Evolutionary conservation across 208 protist genomes (phyloP), one percentile per base, ranked within the genome.

Genomic region (Trypanosoma caninum): DNA sequence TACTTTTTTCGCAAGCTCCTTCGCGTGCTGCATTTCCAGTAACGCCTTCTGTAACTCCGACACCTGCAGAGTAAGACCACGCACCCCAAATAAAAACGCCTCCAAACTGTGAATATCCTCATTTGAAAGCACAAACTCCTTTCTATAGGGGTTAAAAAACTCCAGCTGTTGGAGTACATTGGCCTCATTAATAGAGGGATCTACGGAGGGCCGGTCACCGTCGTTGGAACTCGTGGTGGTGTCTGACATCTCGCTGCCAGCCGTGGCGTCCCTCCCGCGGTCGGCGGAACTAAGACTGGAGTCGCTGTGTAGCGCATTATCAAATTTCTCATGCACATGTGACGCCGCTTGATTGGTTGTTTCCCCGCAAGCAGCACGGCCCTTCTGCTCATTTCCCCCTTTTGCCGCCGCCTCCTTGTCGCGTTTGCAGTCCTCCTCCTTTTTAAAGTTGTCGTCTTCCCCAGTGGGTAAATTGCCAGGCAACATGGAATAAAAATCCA

Each of bases 81-180:
- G 74, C 13, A 75, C 84, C 13, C 87, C 87, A 50, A 94, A 94
- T 11, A 94, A 62, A 66, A 91, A 94, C 5, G 87, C 84, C 74
- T 94, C 84, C n/a, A 94, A 62, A 52, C 84, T 91, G 69, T 94
- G 87, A 62, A 94, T 88, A 53, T 94, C 87, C 52, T 82, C 76
- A 57, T 94, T 94, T 11, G 84, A 87, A 30, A 94, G 69, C 37
- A 91, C 72, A 72, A 88, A 91, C 69, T 87, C 82, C 25, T 82
- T 86, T 35, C 67, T 68, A 34, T 89, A 78, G 1, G 74, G 41
- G 48, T 94, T 64, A 48, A 83, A 91, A 56, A 85, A 84, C 30
- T 52, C 77, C 28, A 89, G 38, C 33, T 81, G 74, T 18, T 65
- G 62, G 16, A 93, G 58, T 14, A 64, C 28, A 6, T 69, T 25